Evolutionary conservation across 352 stramenopile genomes (phyloP), one percentile per base, ranked within the genome.

Genomic region (Globisporangium apiculatum): DNA sequence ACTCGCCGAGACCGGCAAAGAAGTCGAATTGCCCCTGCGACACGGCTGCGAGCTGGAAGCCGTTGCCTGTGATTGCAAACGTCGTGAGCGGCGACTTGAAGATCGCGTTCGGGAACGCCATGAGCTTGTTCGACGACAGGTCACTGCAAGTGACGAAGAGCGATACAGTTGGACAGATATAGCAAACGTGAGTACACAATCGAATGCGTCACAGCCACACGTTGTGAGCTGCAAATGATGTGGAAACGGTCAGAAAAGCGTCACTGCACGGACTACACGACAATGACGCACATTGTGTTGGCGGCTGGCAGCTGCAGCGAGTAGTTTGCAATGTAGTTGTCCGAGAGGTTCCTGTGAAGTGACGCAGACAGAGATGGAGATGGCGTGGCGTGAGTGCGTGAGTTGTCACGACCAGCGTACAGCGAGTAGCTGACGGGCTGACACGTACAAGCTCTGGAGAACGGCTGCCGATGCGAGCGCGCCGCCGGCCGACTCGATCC

Each of bases 11-110:
- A 6, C 78, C 75, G 0, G 78, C 78, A 60, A 82, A 88, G 52
- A 86, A 88, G 55, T 88, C 78, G 55, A 83, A 88, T 65, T 88
- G 71, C 15, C 66, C 67, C 5, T 65, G 55, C 24, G 78, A 81
- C 40, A 88, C 57, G 11, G 62, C 72, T 37, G 68, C 70, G 53
- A 88, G 72, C 51, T 86, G 65, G 53, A 86, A 86, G n/a, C 63
- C 53, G 41, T 89, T 89, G 49, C 17, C 57, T 11, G 61, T 57
- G 53, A 87, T 67, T 53, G 65, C 73, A 51, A 89, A 76, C 48
- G 58, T 71, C 51, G 72, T 68, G 49, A 89, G 65, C 43, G 64
- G 54, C n/a, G 68, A 58, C 35, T 71, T 78, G 67, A 86, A 83
- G 24, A 88, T 68, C 48, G 65, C 41, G 38, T 67, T 68, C 11